Conservation (phyloP, 2,329 filamentous ascomycete genomes). For the Knufia fluminis region DNA sequence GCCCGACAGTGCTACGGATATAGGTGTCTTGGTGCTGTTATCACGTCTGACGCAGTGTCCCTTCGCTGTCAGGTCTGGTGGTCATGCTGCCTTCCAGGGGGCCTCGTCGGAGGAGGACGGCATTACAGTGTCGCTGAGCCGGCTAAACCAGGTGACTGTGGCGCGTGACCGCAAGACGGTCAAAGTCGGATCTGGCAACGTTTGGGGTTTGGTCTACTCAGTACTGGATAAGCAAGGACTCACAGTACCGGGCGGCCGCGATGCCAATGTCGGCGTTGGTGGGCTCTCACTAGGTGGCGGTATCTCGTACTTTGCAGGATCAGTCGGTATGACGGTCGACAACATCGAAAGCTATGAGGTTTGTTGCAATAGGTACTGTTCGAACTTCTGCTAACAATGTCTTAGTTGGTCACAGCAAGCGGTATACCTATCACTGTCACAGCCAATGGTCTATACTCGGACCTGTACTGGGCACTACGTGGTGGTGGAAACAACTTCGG, state of each 20-base stretch:
- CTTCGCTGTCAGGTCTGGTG: conserved; percentile 50
- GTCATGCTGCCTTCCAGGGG: conserved; percentile 48
- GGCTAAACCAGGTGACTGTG: not conserved
- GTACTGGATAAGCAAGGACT: not conserved
- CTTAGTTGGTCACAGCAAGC: conserved; percentile 28
- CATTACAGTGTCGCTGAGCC: conserved; percentile 23
- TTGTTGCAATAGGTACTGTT: not conserved
- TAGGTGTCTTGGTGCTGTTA: not conserved
- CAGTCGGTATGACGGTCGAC: conserved; percentile 29
- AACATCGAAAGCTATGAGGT: conserved; percentile 30
- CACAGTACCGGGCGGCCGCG: not conserved
- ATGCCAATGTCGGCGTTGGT: conserved; percentile 1
- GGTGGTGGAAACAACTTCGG: conserved; percentile 37
- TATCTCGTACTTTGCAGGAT: conserved; percentile 28
- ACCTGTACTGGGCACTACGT: conserved; percentile 35
- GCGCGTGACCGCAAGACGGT: not conserved
- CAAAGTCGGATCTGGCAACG: not conserved
- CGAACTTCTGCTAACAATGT: not conserved
- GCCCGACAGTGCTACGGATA: not conserved
- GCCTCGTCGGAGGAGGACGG: conserved; percentile 41
- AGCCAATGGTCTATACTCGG: conserved; percentile 27
- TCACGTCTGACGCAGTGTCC: conserved; percentile 23
- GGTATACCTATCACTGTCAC: conserved; percentile 31
- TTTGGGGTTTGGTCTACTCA: not conserved
- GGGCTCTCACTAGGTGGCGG: conserved; percentile 16